These are phyloP conservation scores for Inga leiocalycina DNA, from an alignment of 306 rosid genomes.

Conservation along the genomic window DNA sequence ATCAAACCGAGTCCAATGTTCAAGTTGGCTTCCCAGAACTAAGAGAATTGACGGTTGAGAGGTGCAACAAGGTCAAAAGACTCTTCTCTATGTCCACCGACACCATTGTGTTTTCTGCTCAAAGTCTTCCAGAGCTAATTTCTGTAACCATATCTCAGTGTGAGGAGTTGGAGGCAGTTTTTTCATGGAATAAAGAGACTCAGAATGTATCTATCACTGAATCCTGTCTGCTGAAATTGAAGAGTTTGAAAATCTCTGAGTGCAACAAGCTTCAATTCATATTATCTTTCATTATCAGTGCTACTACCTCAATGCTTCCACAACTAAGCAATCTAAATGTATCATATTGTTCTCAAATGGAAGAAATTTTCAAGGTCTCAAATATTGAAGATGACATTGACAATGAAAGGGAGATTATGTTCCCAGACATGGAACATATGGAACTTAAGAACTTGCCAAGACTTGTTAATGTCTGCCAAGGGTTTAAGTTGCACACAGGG, in stretches of 20 bases:
- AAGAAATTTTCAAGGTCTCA: background rate
- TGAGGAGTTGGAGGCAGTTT: too few species aligned
- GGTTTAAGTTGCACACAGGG: background rate
- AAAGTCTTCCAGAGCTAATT: too few species aligned
- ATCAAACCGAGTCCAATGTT: too few species aligned
- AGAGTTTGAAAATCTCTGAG: background rate
- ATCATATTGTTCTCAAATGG: background rate
- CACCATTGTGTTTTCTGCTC: too few species aligned
- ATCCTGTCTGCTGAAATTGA: too few species aligned
- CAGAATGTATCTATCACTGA: too few species aligned
- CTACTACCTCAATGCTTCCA: background rate
- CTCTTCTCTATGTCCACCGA: too few species aligned
- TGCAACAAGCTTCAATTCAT: background rate
- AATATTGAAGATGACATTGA: background rate
- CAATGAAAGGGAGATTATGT: background rate
- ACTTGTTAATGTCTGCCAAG: background rate
- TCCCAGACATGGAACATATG: background rate
- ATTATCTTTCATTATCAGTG: background rate
- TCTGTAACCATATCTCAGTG: too few species aligned
- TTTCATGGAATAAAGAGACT: too few species aligned
- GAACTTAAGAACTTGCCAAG: background rate
- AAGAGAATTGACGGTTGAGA: too few species aligned
- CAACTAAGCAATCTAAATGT: background rate
- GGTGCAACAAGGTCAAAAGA: too few species aligned
- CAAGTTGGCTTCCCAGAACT: too few species aligned